A percentile compares a stretch with the other conserved stretches of the same genome.
Conservation (phyloP, 805 yeast species). For the Nakazawaea ishiwadae region DNA sequence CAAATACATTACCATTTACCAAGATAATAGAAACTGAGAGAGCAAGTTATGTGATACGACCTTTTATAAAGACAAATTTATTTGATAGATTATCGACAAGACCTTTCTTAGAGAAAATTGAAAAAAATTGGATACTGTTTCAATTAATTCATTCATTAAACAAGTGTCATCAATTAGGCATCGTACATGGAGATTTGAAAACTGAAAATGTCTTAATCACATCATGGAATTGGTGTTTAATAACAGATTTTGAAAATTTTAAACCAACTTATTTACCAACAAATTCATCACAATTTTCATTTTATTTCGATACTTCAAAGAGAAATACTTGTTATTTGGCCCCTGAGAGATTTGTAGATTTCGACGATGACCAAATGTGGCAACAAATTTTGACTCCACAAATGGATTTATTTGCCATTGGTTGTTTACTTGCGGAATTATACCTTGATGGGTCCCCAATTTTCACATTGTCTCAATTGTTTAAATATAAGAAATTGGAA, state of each 20-base stretch:
- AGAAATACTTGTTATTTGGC: slow-evolving; percentile 88
- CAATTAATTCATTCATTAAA: slow-evolving; percentile 67
- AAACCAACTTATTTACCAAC: slow-evolving; percentile 87
- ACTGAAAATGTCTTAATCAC: slow-evolving; percentile 84
- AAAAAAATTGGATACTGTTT: slow-evolving; percentile 78
- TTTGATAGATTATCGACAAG: slow-evolving; percentile 83
- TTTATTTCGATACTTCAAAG: slow-evolving; percentile 87
- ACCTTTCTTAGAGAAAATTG: slow-evolving; percentile 79
- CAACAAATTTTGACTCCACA: slow-evolving; percentile 43
- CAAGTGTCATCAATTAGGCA: slow-evolving; percentile 54
- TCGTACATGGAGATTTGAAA: slow-evolving; percentile 89
- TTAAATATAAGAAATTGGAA: slow-evolving; percentile 71
- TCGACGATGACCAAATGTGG: slow-evolving; percentile 23
- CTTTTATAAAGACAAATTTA: slow-evolving; percentile 70
- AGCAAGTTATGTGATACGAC: slow-evolving; percentile 88
- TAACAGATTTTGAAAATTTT: slow-evolving; percentile 79
- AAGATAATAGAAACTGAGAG: slow-evolving; percentile 81
- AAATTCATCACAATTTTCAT: slow-evolving; percentile 87
- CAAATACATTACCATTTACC: slow-evolving; percentile 67
- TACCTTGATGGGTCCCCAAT: slow-evolving; percentile 83
- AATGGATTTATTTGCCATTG: slow-evolving; percentile 81
- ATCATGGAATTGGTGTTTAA: slow-evolving; percentile 80
- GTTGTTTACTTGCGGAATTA: slow-evolving; percentile 88
- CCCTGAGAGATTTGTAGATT: slow-evolving; percentile 73
- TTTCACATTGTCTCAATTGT: slow-evolving; percentile 82